Base-by-base conservation (phyloP, 176 grass and related monocot genomes). In the Thalia dealbata region DNA sequence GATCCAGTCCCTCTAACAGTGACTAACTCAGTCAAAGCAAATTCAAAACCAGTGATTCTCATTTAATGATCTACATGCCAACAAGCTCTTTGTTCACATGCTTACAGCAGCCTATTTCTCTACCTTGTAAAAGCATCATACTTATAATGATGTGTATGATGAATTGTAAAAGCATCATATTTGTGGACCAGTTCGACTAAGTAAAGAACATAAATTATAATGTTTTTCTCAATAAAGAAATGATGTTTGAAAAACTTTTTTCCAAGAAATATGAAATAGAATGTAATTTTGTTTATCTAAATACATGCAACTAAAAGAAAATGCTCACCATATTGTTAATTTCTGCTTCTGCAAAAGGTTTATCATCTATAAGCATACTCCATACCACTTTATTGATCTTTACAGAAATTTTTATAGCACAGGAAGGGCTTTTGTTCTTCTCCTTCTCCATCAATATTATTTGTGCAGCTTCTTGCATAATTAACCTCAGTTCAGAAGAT, bases 391-490 rank as follows among this genome's bases (percentile, higher is more conserved):
- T 92, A 61, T 92, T 89, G 81, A 96, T 96, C 79, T 52, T 86
- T 66, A 90, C 73, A 14, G 84, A 96, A 82, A 96, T 67, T 88
- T 87, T 83, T 89, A 96, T 88, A 68, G 93, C 93, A 90, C 80
- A 96, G 73, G 93, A 96, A 76, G 93, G 93, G 83, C 93, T 96
- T 80, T 96, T 96, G 79, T 86, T 91, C 74, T 96, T 96, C 82
- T 91, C 92, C 80, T 96, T 96, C 73, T 96, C 93, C 83, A 82
- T 85, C 70, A 96, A 81, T 70, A 80, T 87, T 52, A 78, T 54
- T 19, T 96, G 89, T 78, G 86, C 93, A 69, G 87, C 89, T 82
- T 96, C 89, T 64, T 89, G 80, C 86, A 96, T 86, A 71, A 82
- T 83, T 74, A 68, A 76, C 78, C 87, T 86, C 79, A 96, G 78